Base-by-base conservation (phyloP, 2,329 filamentous ascomycete species). In the Cercospora brassicicola region DNA sequence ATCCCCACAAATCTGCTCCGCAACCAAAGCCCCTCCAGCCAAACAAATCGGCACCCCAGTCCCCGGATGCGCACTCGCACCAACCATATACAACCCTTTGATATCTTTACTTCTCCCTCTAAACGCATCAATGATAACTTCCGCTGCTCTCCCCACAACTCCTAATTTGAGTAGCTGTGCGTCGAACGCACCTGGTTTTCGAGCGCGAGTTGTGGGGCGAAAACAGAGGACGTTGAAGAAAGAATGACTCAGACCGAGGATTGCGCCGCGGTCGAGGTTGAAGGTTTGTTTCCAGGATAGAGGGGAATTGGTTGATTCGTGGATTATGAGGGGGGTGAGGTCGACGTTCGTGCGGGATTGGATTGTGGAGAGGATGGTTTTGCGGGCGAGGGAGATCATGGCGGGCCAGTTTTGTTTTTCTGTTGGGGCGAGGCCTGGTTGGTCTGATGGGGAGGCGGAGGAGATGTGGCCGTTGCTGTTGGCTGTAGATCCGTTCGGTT, bases 201-300 rank as follows among this genome's bases (percentile, higher is more conserved):
- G 82, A 78, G 4, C 89, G 85, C 30, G 88, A 0, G 88, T 90
- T 48, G 82, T 81, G 0, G 89, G 89, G 1, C 89, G 82, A 81
- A 91, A 91, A 36, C 84, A 84, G 0, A 91, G 82, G 13, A 91
- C 89, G 75, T 91, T 91, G 82, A 91, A 91, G 81, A 93, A 92
- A 31, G 85, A 87, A 79, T 93, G 90, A 18, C 85, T 88, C 0
- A 93, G 81, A 0, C 90, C 91, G 0, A 93, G 83, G 65, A 93
- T 93, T 0, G 89, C 89, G 13, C 91, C 91, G 75, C 88, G 88
- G 79, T 92, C 89, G 31, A 93, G 86, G 76, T 93, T 93, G 82
- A 92, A 93, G 60, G 83, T 85, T 15, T 82, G 75, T 72, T 88
- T 84, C 91, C 90, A 93, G 3, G 83, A 85, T 4, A 78, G 76